Base-by-base conservation (phyloP, 495 filamentous ascomycete genomes). In the Staphylotrichum longicolle region DNA sequence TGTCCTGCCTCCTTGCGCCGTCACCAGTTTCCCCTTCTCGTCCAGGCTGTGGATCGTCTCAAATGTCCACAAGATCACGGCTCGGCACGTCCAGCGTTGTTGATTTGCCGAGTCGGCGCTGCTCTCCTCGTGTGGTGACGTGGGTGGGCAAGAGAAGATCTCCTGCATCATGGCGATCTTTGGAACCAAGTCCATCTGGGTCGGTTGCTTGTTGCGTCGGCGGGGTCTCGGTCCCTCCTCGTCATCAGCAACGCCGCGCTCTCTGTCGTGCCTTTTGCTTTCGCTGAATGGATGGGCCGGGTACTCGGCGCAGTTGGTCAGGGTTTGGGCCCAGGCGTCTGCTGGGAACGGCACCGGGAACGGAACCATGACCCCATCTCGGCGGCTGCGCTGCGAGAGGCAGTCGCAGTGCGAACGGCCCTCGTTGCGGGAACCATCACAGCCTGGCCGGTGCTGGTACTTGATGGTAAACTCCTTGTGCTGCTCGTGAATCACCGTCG, bases 341-440 rank as follows among this genome's bases (percentile, higher is more conserved):
- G 79, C 81, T 1, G 80, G 79, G 58, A 82, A 83, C 3, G 80
- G 78, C 6, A 82, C 70, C n/a, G 68, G 79, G 59, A 82, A 82
- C n/a, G 80, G 78, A 7, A 82, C 72, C 35, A 67, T 69, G 47
- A 78, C 66, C 41, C 60, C 70, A 12, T 72, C 68, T 0, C 69
- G 63, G 5, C 57, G 62, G 49, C 58, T 59, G 15, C 67, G 66
- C 44, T 63, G 64, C 5, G 65, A 62, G 27, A 70, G 68, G 46
- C 68, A 75, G 5, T 72, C 72, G 44, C 72, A 71, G 32, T 61
- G 63, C 3, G 58, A 66, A 33, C 72, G 69, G n/a, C 70, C 68
- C 55, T 69, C 73, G 50, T 66, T 67, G 6, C 65, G 69, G 5
- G 67, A 53, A 32, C 69, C 71, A 8, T 68, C 73, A 62, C 77